Evolutionary conservation across 2,329 filamentous ascomycete species (phyloP).

Genomic region (Pyrenophora teres): DNA sequence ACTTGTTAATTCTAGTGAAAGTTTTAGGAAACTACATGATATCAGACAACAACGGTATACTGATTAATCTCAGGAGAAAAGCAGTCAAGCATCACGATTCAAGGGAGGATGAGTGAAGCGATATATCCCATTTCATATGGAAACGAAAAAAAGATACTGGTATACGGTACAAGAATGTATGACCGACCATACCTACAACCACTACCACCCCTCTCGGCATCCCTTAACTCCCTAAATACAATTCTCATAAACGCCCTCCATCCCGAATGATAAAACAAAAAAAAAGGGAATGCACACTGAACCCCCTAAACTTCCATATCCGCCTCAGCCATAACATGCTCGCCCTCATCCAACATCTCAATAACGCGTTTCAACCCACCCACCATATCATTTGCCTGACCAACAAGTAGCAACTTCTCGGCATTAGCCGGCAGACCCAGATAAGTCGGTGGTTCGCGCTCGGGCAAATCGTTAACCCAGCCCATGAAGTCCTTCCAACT

Average conservation of each 20-base stretch:
- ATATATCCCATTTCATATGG: no score
- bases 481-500: slow-evolving; percentile 81
- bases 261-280: neutral
- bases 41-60: no score
- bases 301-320: slow-evolving; percentile 14
- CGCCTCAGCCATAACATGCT: slow-evolving; percentile 79
- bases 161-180: neutral
- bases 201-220: no score
- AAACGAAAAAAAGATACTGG: neutral
- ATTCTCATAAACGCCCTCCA: neutral
- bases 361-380: slow-evolving; percentile 82
- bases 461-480: slow-evolving; percentile 91
- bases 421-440: slow-evolving; percentile 92
- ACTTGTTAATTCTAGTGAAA: no score
- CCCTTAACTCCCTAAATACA: neutral
- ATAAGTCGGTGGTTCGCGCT: slow-evolving; percentile 95
- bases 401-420: slow-evolving; percentile 91
- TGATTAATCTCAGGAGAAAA: no score
- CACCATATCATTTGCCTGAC: slow-evolving; percentile 83
- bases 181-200: no score
- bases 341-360: slow-evolving; percentile 88
- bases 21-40: no score
- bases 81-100: no score
- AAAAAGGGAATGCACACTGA: neutral
- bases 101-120: no score